Conservation (phyloP, 2,329 filamentous ascomycete species). For the Neocatenulostroma microsporum region DNA sequence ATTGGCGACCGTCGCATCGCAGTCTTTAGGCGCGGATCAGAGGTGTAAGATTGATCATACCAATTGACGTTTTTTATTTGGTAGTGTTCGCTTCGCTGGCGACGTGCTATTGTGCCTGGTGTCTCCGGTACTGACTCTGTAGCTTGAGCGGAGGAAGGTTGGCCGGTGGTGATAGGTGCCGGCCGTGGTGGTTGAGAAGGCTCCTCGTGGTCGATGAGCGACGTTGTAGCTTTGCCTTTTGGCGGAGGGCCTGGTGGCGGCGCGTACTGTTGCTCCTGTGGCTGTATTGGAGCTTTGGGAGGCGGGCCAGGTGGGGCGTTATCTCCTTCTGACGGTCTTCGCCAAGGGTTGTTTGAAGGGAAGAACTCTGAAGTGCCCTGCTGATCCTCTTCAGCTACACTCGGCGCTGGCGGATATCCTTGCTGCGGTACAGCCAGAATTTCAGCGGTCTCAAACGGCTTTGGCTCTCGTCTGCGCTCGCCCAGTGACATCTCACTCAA, state of each 20-base stretch:
- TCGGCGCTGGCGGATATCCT: constrained; percentile 13
- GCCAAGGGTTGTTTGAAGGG: constrained; percentile 15
- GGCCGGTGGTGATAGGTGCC: constrained; percentile 9
- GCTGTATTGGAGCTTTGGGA: neutral
- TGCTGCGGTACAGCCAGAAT: constrained; percentile 21
- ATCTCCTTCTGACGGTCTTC: constrained; percentile 4
- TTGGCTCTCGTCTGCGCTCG: constrained; percentile 11
- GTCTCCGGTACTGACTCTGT: constrained; percentile 29
- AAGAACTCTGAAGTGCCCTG: too few species aligned
- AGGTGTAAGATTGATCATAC: constrained; percentile 55
- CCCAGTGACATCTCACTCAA: constrained; percentile 32
- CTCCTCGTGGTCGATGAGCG: constrained; percentile 27
- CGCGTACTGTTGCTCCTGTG: constrained; percentile 10
- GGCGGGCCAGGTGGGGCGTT: neutral
- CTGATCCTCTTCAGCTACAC: neutral
- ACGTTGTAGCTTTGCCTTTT: constrained; percentile 25
- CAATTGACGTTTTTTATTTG: constrained; percentile 87
- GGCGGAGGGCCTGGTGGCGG: constrained; percentile 24
- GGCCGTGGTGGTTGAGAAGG: too few species aligned
- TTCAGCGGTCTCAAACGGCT: constrained; percentile 18
- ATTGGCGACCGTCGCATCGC: constrained; percentile 73
- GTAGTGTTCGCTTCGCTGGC: constrained; percentile 66
- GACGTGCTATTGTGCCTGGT: constrained; percentile 32
- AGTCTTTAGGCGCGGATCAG: constrained; percentile 35
- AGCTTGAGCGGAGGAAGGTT: constrained; percentile 11